Evolutionary conservation across 352 stramenopile genomes (phyloP).

Genomic region (Pythium insidiosum): DNA sequence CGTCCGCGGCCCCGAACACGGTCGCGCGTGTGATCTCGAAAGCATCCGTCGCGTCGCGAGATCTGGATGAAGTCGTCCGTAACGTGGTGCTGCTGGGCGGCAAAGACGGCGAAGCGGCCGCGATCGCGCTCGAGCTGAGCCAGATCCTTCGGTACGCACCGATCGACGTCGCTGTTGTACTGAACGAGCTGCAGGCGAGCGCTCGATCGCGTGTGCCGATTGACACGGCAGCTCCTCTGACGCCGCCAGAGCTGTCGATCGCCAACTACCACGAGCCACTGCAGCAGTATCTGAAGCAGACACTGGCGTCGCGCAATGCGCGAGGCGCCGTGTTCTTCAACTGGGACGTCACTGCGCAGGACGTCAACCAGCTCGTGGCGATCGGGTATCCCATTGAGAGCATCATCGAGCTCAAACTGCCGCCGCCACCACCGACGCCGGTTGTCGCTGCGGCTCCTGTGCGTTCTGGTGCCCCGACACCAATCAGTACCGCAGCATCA

Average conservation of each 20-base stretch:
- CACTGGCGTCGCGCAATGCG: too few species aligned
- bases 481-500: too few species aligned
- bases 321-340: slow-evolving; percentile 53
- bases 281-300: too few species aligned
- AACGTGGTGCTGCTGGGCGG: slow-evolving; percentile 44
- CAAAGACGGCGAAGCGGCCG: slow-evolving; percentile 20
- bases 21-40: slow-evolving; percentile 17
- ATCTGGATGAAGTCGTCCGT: slow-evolving; percentile 42
- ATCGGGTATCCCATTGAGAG: slow-evolving; percentile 40
- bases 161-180: slow-evolving; percentile 19
- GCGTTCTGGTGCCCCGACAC: too few species aligned
- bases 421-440: neutral
- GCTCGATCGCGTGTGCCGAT: neutral
- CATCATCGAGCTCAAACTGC: slow-evolving; percentile 40
- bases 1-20: neutral
- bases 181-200: neutral
- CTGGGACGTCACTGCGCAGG: slow-evolving; percentile 30
- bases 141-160: slow-evolving; percentile 36
- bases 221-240: neutral
- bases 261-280: too few species aligned
- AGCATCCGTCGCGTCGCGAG: slow-evolving; percentile 5
- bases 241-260: too few species aligned
- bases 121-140: slow-evolving; percentile 26
- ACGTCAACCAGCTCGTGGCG: slow-evolving; percentile 38
- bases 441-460: too few species aligned